Percentiles rank a stretch among this genome's conserved stretches.
These are phyloP conservation scores for Crithidia sp. DNA, from an alignment of 208 protist genomes.

Conservation along the genomic window DNA sequence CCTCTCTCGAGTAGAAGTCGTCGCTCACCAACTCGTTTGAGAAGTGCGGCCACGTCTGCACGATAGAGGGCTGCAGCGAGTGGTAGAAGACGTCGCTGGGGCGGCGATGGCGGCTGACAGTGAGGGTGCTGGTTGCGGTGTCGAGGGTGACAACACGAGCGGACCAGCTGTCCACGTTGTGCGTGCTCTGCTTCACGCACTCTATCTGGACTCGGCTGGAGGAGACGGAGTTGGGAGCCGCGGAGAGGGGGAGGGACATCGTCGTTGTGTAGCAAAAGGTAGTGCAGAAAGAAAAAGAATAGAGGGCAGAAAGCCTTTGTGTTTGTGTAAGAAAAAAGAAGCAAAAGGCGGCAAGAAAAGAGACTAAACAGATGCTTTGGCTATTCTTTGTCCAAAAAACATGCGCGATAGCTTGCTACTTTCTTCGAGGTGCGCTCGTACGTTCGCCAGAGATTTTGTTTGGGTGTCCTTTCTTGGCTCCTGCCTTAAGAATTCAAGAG, in stretches of 20 bases:
- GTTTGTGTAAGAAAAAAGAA: background rate
- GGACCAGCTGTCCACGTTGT: slow-evolving; percentile 9
- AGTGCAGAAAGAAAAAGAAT: background rate
- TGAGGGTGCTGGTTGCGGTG: background rate
- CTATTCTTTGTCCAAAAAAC: too few relatives aligned
- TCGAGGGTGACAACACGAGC: background rate
- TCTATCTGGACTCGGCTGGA: slow-evolving; percentile 5
- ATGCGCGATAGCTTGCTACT: too few relatives aligned
- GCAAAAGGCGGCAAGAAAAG: background rate
- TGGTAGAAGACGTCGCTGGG: slow-evolving; percentile 12
- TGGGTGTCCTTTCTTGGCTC: too few relatives aligned
- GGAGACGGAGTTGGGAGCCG: background rate
- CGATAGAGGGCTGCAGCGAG: background rate
- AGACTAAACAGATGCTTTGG: background rate
- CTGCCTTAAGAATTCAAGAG: too few relatives aligned
- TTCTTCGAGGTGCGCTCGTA: too few relatives aligned
- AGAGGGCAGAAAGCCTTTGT: background rate
- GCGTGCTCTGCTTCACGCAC: slow-evolving; percentile 7
- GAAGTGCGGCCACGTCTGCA: slow-evolving; percentile 18
- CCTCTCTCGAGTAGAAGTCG: slow-evolving; percentile 8
- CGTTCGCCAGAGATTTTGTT: too few relatives aligned
- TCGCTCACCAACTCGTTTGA: background rate
- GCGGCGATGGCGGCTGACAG: slow-evolving; percentile 8
- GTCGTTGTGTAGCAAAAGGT: background rate
- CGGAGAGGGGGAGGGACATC: slow-evolving; percentile 1